Evolutionary conservation across 2,329 filamentous ascomycete genomes (phyloP).

Genomic region (Botrytis galanthina): DNA sequence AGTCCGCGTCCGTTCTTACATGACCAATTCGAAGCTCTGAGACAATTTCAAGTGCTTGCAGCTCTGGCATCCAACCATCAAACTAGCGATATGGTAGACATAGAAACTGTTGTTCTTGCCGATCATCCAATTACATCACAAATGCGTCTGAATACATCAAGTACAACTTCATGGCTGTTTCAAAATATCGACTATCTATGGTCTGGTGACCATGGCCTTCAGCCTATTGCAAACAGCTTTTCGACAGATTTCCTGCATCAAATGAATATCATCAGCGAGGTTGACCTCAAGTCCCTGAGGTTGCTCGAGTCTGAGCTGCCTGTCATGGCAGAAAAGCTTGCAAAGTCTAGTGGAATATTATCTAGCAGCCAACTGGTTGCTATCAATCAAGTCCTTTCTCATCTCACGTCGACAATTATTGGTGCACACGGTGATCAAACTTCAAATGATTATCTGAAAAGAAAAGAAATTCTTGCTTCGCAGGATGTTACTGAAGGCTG

Average conservation of each 20-base stretch:
- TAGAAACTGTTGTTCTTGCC: constrained; percentile 35
- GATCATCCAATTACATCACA: constrained; percentile 34
- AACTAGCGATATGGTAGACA: constrained; percentile 21
- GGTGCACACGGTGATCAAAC: constrained; percentile 27
- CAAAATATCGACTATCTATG: constrained; percentile 36
- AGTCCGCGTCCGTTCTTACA: constrained; percentile 51
- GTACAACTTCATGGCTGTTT: constrained; percentile 28
- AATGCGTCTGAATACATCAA: constrained; percentile 34
- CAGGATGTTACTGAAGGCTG: background rate
- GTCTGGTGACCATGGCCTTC: constrained; percentile 37
- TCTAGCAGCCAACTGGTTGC: constrained; percentile 50
- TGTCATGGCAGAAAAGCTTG: constrained; percentile 52
- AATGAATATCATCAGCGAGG: constrained; percentile 50
- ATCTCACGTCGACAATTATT: constrained; percentile 30
- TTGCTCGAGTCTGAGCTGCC: constrained; percentile 65
- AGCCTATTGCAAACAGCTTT: constrained; percentile 49
- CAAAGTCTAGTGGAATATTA: constrained; percentile 26
- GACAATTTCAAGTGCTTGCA: constrained; percentile 44
- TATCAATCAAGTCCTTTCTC: constrained; percentile 39
- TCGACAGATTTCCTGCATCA: constrained; percentile 55
- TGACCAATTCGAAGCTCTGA: constrained; percentile 55
- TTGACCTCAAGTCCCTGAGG: constrained; percentile 58
- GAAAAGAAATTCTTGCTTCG: background rate
- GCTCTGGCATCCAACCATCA: constrained; percentile 21
- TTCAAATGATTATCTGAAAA: background rate